Base-by-base conservation (phyloP, 352 stramenopile species). In the Globisporangium barbulae region DNA sequence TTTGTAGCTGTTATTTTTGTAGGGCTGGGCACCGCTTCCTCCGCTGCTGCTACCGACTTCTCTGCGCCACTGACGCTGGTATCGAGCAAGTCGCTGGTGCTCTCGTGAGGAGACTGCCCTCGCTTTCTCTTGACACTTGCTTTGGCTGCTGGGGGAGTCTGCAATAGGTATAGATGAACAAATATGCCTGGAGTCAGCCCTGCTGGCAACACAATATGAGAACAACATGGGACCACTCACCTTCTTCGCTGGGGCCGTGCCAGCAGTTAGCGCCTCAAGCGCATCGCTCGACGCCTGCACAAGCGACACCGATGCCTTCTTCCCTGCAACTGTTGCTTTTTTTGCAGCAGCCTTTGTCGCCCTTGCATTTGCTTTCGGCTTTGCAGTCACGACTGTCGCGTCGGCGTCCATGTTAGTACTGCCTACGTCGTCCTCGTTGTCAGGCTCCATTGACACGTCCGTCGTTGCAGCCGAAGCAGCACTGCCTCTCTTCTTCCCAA, bases 391-490 rank as follows among this genome's bases (percentile, higher is more conserved):
- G n/a, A 57, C 49, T 8, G 61, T 56, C 21, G 42, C 21, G 35
- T 57, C 45, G 10, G 42, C 19, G 28, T 65, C 31, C 37, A 53
- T 63, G 15, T 49, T 48, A 25, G 41, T 48, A 31, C 52, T 50
- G n/a, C 62, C 54, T n/a, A 76, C 71, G 21, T 68, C 56, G 12
- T 76, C 71, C 44, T 73, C 67, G 25, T 59, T 47, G 12, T 72
- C 66, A 19, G 63, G 47, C 21, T 62, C 47, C 21, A 71, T 69
- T 17, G 53, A 45, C 42, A 57, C 50, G 30, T 42, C 42, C 2
- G 60, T n/a, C 21, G 50, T 55, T 21, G 53, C 21, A 35, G 52
- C 68, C 5, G 45, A 53, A 53, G 25, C 55, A 5, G 49, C 45
- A 28, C 65, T 69, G 8, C 41, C 49, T 53, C 58, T 12, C 25